A percentile compares a stretch with the other conserved stretches of the same genome.
Evolutionary conservation across 495 filamentous ascomycete species (phyloP).

Genomic region (Trypethelium eluteriae): DNA sequence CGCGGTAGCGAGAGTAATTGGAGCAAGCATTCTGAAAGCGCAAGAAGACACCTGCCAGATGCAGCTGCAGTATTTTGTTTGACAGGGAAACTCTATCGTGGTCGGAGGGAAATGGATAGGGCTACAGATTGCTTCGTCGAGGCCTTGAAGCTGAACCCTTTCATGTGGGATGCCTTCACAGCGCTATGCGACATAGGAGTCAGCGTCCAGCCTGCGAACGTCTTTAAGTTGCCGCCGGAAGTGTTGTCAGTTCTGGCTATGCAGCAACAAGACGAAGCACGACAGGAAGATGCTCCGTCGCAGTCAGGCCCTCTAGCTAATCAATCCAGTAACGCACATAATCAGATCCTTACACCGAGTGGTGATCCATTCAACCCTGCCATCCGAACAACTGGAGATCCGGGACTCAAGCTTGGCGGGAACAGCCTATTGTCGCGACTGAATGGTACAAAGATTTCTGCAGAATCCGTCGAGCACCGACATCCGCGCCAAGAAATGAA

Average conservation of each 20-base stretch:
- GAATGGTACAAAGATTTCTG: conserved; percentile 23
- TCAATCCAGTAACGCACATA: conserved; percentile 18
- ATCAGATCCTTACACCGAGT: conserved; percentile 32
- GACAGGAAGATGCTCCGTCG: conserved; percentile 14
- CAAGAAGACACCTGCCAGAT: conserved; percentile 59
- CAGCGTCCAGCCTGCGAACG: conserved; percentile 52
- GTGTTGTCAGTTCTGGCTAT: conserved; percentile 47
- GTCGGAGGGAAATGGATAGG: conserved; percentile 68
- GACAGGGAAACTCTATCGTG: conserved; percentile 78
- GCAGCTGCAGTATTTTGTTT: conserved; percentile 71
- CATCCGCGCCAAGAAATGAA: not conserved
- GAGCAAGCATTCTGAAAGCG: conserved; percentile 57
- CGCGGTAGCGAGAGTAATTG: conserved; percentile 22
- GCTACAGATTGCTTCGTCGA: conserved; percentile 79
- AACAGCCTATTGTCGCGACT: conserved; percentile 28
- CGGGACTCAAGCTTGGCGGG: conserved; percentile 27
- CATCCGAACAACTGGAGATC: conserved; percentile 20
- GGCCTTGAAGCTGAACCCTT: conserved; percentile 81
- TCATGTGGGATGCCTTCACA: conserved; percentile 96
- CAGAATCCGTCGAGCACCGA: not conserved
- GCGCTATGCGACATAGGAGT: conserved; percentile 61
- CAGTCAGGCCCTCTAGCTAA: not conserved
- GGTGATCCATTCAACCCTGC: conserved; percentile 35
- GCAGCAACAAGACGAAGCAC: conserved; percentile 13
- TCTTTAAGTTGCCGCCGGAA: conserved; percentile 73